A percentile compares a stretch with the other conserved stretches of the same genome.
Conservation (phyloP, 2,329 filamentous ascomycete genomes). For the Colletotrichum siamense region DNA sequence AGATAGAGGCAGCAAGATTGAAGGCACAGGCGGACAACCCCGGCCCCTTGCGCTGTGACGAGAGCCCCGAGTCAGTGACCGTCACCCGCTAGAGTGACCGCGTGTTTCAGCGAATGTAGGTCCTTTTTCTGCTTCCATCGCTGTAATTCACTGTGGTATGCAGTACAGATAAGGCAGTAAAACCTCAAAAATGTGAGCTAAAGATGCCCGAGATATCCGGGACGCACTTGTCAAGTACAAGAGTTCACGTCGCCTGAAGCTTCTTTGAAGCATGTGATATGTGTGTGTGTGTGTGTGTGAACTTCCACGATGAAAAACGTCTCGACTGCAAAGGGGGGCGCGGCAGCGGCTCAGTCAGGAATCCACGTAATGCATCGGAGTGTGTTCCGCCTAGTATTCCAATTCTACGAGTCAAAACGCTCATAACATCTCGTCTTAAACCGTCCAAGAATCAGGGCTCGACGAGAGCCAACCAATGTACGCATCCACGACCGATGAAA, state of each 20-base stretch:
- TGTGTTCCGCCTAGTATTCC: not conserved
- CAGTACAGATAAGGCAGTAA: not conserved
- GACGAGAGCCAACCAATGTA: not conserved
- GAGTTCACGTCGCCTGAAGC: not conserved
- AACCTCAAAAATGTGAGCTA: not conserved
- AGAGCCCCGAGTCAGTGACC: slow-evolving; percentile 1
- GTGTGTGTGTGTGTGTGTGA: not conserved
- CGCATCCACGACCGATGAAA: not conserved
- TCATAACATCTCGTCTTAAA: not conserved
- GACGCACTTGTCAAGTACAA: not conserved
- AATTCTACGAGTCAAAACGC: not conserved
- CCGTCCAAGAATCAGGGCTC: not conserved
- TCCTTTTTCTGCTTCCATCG: not conserved
- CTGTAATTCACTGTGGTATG: not conserved
- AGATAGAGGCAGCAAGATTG: not conserved
- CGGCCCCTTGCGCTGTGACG: not conserved
- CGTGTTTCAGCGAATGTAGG: slow-evolving; percentile 7
- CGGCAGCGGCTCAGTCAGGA: not conserved
- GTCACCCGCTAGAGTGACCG: not conserved
- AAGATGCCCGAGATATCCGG: not conserved
- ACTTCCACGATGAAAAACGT: not conserved
- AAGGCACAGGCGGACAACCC: not conserved
- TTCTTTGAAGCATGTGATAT: not conserved
- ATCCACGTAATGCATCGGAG: not conserved
- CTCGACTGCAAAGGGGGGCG: not conserved